Evolutionary conservation across 2,329 filamentous ascomycete species (phyloP).

Genomic region (Thermoascus crustaceus): DNA sequence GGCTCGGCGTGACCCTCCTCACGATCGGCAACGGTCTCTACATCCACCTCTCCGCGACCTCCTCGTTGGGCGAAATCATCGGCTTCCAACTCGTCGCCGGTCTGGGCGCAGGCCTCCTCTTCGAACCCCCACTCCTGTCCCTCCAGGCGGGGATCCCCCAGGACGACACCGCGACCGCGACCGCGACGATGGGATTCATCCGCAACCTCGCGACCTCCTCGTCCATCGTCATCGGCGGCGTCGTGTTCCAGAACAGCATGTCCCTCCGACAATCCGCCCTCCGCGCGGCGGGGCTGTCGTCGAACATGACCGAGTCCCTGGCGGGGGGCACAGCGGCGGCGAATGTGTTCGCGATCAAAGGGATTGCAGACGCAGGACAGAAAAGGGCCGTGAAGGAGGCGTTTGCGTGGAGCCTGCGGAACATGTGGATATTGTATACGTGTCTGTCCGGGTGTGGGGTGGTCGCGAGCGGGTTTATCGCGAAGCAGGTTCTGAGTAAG

Average conservation of each 20-base stretch:
- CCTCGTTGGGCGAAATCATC: slow-evolving; percentile 35
- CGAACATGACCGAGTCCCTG: slow-evolving; percentile 17
- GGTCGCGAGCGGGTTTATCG: slow-evolving; percentile 37
- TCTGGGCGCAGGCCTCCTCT: slow-evolving; percentile 45
- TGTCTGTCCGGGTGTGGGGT: slow-evolving; percentile 35
- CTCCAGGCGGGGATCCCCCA: slow-evolving; percentile 47
- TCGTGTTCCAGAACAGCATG: slow-evolving; percentile 63
- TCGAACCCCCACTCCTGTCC: slow-evolving; percentile 49
- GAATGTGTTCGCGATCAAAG: slow-evolving; percentile 37
- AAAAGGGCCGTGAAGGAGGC: slow-evolving; percentile 36
- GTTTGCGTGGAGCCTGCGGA: slow-evolving; percentile 42
- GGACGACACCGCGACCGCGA: slow-evolving; percentile 43
- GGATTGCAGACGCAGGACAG: slow-evolving; percentile 32
- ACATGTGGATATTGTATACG: slow-evolving; percentile 44
- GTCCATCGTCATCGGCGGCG: slow-evolving; percentile 65
- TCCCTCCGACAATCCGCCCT: slow-evolving; percentile 48
- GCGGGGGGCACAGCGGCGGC: slow-evolving; percentile 40
- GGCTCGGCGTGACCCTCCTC: slow-evolving; percentile 35
- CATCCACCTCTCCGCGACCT: slow-evolving; percentile 32
- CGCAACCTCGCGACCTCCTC: slow-evolving; percentile 61
- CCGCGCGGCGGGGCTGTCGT: slow-evolving; percentile 43
- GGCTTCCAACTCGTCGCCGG: slow-evolving; percentile 45
- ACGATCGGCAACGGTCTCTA: slow-evolving; percentile 43
- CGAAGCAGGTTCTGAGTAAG: slow-evolving; percentile 37
- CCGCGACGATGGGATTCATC: slow-evolving; percentile 46